These are phyloP conservation scores for Haplographium delicatum DNA, from an alignment of 495 filamentous ascomycete genomes.

Conservation along the genomic window DNA sequence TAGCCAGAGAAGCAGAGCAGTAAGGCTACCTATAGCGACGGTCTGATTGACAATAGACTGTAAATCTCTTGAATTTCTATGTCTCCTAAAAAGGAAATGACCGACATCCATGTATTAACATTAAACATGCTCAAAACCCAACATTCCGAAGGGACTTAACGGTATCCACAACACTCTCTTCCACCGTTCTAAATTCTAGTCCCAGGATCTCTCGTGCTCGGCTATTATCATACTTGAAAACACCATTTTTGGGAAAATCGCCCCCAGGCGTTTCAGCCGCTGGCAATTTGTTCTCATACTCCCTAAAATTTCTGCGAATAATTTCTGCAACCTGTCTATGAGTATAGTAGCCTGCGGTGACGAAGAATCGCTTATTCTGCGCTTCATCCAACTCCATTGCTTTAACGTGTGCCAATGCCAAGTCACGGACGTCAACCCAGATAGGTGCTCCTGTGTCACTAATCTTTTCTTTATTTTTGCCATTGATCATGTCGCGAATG, in stretches of 20 bases:
- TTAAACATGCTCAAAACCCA: too few relatives aligned
- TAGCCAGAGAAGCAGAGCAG: too few relatives aligned
- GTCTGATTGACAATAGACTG: too few relatives aligned
- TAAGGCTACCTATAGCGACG: too few relatives aligned
- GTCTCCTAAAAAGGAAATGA: too few relatives aligned
- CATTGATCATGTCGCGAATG: conserved; percentile 42
- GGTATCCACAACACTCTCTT: conserved; percentile 52
- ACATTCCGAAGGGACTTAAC: conserved; percentile 44
- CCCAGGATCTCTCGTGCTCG: conserved; percentile 53
- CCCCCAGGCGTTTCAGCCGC: conserved; percentile 36
- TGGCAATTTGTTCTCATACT: conserved; percentile 57
- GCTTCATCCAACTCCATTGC: conserved; percentile 65
- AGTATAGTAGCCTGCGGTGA: conserved; percentile 55
- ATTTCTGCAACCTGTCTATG: conserved; percentile 62
- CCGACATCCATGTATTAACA: too few relatives aligned
- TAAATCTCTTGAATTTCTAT: too few relatives aligned
- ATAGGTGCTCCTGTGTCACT: conserved; percentile 50
- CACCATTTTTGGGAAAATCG: conserved; percentile 24
- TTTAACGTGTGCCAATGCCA: conserved; percentile 59
- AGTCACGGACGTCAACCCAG: conserved; percentile 65
- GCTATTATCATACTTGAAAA: conserved; percentile 47
- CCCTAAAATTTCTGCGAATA: conserved; percentile 59
- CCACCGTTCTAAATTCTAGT: conserved; percentile 47
- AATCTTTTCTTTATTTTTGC: conserved; percentile 60
- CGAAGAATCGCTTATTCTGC: conserved; percentile 65